phyloP scores from a whole-genome alignment of 2,329 filamentous ascomycete species.

The Ceratocystis papillata region DNA sequence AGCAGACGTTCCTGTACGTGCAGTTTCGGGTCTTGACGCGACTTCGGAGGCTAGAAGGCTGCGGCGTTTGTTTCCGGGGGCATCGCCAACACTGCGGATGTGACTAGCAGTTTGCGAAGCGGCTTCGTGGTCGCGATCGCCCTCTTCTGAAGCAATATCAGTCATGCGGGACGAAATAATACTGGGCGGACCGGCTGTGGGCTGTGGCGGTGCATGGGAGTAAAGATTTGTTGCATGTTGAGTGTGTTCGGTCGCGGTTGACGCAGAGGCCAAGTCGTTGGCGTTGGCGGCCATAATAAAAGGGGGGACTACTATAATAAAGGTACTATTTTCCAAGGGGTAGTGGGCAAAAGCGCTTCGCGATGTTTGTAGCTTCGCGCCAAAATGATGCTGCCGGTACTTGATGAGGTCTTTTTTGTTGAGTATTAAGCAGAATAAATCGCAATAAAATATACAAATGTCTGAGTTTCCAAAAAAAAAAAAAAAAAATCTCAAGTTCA shows the following conservation, averaged over 20 bases:
- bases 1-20: conserved; percentile 41
- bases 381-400: neutral
- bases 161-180: conserved; percentile 65
- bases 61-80: conserved; percentile 32
- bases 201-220: conserved; percentile 35
- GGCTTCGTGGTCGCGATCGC: conserved; percentile 34
- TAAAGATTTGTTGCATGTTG: neutral
- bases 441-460: neutral
- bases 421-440: neutral
- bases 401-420: neutral
- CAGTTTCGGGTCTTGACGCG: conserved; percentile 45
- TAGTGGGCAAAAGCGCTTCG: neutral
- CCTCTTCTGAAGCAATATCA: conserved; percentile 49
- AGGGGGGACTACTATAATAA: neutral
- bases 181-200: conserved; percentile 45
- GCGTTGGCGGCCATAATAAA: conserved; percentile 34
- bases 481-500: neutral
- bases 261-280: conserved; percentile 32
- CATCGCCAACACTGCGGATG: conserved; percentile 24
- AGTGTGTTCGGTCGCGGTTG: conserved; percentile 32
- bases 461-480: neutral
- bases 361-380: neutral
- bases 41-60: conserved; percentile 36
- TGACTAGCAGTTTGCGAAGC: conserved; percentile 18
- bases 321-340: neutral